Evolutionary conservation across 2,329 filamentous ascomycete species (phyloP), one percentile per base, ranked within the genome.

Genomic region (Microdochium trichocladiopsis): DNA sequence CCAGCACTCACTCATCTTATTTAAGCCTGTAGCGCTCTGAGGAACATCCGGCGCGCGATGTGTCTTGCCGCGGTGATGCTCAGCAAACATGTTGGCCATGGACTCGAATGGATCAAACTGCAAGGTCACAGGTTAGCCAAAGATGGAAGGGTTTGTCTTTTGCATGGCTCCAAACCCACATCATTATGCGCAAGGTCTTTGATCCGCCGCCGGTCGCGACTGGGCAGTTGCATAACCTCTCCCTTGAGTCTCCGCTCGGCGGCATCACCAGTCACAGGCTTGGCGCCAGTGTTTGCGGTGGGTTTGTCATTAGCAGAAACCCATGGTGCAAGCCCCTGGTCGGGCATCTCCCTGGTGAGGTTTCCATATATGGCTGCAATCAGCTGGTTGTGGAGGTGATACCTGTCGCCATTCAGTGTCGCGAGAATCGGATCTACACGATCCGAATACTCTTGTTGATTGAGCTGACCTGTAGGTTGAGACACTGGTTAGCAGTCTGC

Each of bases 241-340:
- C 78, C 81, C 70, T 87, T 87, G 49, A 87, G 66, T 58, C 77
- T 77, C 60, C 83, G 75, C 67, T 88, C 84, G 33, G 80, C 76
- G 31, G 84, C 82, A 73, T 87, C 84, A 25, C 82, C 82, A 25
- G 79, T 81, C 48, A 82, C 76, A 22, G 82, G 80, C 64, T 87
- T 87, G 58, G 72, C 78, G 56, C 79, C 78, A 28, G 77, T 70
- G 43, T 73, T 74, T 11, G 78, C 70, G 18, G 77, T 69, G 18
- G 83, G 83, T 61, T 87, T 87, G 60, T 87, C 84, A 62, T 87
- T 86, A 51, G 84, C 83, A 65, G 83, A 86, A 64, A 87, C 84
- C 84, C 84, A 88, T 55, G 82, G 81, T 48, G 84, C 84, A 61
- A 85, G 77, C 60, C 83, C 83, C 63, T 76, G 76, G 57, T 87